Evolutionary conservation across 768 basidiomycete species (phyloP).

Genomic region (Collybia sordida): DNA sequence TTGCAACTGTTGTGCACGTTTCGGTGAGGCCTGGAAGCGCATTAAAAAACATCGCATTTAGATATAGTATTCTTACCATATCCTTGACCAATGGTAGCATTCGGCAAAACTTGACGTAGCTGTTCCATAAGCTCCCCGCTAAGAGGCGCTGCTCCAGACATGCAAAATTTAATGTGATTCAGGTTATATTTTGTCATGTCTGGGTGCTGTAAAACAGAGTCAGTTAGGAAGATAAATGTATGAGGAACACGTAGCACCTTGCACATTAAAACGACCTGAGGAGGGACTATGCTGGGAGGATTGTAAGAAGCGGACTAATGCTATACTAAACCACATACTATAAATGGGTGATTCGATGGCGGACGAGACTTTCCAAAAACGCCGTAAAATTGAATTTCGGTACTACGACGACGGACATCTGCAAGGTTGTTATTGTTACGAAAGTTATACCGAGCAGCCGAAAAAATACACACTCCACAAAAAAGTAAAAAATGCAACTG

Average conservation of each 20-base stretch:
- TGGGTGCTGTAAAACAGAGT: constrained; percentile 41
- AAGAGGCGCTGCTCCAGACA: constrained; percentile 65
- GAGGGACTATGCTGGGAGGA: constrained; percentile 55
- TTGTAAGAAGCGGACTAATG: too few species aligned
- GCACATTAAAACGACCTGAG: constrained; percentile 64
- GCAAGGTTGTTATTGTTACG: constrained; percentile 1
- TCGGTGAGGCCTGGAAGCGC: constrained; percentile 57
- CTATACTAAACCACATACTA: constrained; percentile 35
- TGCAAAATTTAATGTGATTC: constrained; percentile 47
- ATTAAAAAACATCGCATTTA: neutral
- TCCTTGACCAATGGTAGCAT: constrained; percentile 64
- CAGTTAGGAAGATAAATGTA: constrained; percentile 5
- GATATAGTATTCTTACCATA: constrained; percentile 40
- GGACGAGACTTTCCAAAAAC: constrained; percentile 54
- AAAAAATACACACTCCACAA: constrained; percentile 39
- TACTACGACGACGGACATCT: constrained; percentile 59
- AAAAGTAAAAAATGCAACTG: constrained; percentile 56
- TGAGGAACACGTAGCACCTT: constrained; percentile 41
- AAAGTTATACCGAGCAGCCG: neutral
- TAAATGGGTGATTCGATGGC: constrained; percentile 55
- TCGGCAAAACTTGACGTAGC: constrained; percentile 48
- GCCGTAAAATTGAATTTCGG: constrained; percentile 62
- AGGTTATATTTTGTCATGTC: constrained; percentile 49
- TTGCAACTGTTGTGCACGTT: constrained; percentile 51
- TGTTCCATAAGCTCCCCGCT: constrained; percentile 52